These are phyloP conservation scores for Rubroshorea leprosula DNA, from an alignment of 345 rosid genomes.

Conservation along the genomic window DNA sequence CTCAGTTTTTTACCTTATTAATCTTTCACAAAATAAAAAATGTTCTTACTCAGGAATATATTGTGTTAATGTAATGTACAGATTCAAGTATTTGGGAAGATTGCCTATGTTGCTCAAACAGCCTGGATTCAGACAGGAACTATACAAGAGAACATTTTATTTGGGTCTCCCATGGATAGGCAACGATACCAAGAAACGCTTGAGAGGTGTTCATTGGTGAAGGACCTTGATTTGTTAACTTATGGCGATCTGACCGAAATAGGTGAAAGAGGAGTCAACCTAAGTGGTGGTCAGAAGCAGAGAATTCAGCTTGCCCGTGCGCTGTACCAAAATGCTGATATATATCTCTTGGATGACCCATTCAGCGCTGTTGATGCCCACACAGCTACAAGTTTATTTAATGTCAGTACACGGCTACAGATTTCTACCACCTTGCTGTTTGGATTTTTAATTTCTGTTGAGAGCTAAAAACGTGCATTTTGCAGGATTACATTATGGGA, in stretches of 20 bases:
- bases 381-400: slow-evolving; percentile 79
- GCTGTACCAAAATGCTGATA: slow-evolving; percentile 81
- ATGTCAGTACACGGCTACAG: slow-evolving; percentile 32
- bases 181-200: slow-evolving; percentile 65
- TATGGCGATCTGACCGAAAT: slow-evolving; percentile 83
- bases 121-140: slow-evolving; percentile 96
- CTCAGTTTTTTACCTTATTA: background rate
- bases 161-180: slow-evolving; percentile 64
- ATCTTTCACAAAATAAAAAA: background rate
- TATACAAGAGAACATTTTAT: slow-evolving; percentile 69
- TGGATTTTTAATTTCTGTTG: background rate
- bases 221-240: slow-evolving; percentile 85
- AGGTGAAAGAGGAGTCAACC: slow-evolving; percentile 92
- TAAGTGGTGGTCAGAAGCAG: slow-evolving; percentile 97
- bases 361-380: slow-evolving; percentile 95
- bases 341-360: slow-evolving; percentile 86
- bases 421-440: background rate
- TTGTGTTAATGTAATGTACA: slow-evolving; percentile 21
- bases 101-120: slow-evolving; percentile 83
- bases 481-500: slow-evolving; percentile 68
- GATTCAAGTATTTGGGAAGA: slow-evolving; percentile 66
- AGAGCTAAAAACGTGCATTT: slow-evolving; percentile 24
- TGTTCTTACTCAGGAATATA: background rate
- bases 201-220: slow-evolving; percentile 66
- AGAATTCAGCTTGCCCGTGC: slow-evolving; percentile 94